A percentile compares a stretch with the other conserved stretches of the same genome.
phyloP scores from a whole-genome alignment of 495 filamentous ascomycete genomes.

The Amphirosellinia nigrospora region DNA sequence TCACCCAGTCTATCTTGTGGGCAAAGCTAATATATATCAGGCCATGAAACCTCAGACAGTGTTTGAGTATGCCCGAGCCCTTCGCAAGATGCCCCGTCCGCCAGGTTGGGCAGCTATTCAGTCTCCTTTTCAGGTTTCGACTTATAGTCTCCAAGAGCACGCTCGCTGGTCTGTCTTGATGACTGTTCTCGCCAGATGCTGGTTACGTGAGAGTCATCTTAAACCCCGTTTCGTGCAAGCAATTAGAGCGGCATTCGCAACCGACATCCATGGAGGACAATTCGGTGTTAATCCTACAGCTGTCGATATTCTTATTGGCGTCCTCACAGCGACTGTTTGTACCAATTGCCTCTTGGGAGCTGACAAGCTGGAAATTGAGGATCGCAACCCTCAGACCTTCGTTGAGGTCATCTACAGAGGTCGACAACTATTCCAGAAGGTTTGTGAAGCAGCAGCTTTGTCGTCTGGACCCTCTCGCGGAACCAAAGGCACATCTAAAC shows the following conservation, averaged over 20 bases:
- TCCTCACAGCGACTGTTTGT: background rate
- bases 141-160: constrained; percentile 13
- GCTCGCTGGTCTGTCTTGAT: constrained; percentile 12
- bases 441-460: background rate
- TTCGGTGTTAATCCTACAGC: background rate
- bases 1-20: too few relatives aligned
- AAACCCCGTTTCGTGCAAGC: background rate
- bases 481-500: background rate
- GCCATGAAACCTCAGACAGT: background rate
- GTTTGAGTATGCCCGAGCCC: background rate
- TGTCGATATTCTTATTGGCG: background rate
- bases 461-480: background rate
- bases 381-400: background rate
- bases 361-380: background rate
- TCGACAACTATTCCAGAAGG: constrained; percentile 1
- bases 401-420: background rate
- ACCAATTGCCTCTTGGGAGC: constrained; percentile 4
- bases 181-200: background rate
- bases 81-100: background rate
- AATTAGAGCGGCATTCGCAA: background rate
- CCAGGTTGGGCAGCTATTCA: constrained; percentile 8
- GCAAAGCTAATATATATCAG: too few relatives aligned
- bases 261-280: background rate
- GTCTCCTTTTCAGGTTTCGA: constrained; percentile 4
- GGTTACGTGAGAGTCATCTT: constrained; percentile 7